phyloP scores from a whole-genome alignment of 176 grass and related monocot genomes.

The Phoenix roebelenii region DNA sequence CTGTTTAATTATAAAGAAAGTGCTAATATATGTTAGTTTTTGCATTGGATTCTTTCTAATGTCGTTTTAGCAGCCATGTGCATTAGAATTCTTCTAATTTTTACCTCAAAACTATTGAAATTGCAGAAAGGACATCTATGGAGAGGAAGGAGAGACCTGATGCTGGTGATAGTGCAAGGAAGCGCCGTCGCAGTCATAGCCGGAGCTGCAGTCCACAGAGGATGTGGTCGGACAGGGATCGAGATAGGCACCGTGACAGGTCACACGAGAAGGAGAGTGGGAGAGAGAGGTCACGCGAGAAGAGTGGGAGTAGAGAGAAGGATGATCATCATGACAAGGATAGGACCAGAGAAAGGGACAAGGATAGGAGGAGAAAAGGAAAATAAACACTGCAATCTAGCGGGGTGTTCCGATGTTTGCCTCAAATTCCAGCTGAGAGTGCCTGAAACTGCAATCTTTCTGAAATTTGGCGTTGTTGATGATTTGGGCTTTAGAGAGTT shows the following conservation, averaged over 20 bases:
- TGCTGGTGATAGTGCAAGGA: constrained; percentile 46
- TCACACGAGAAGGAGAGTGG: constrained; percentile 19
- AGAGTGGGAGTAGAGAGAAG: constrained; percentile 54
- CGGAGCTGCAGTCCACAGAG: constrained; percentile 65
- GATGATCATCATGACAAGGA: constrained; percentile 54
- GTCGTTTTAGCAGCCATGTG: background rate
- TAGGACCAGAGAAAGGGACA: constrained; percentile 51
- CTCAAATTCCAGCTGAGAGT: no score
- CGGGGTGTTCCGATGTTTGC: no score
- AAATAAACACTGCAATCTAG: constrained; percentile 20
- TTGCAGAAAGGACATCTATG: constrained; percentile 44
- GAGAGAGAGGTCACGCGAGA: constrained; percentile 43
- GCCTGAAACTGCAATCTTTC: no score
- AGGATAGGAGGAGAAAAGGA: constrained; percentile 54
- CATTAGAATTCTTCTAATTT: background rate
- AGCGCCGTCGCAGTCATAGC: constrained; percentile 45
- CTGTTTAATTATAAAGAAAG: no score
- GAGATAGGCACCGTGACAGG: constrained; percentile 42
- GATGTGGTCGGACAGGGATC: constrained; percentile 55
- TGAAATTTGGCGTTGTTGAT: no score
- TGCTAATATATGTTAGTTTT: no score
- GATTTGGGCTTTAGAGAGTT: no score
- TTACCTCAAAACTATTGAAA: background rate
- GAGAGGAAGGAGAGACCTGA: constrained; percentile 60
- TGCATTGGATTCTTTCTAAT: background rate